A percentile compares a stretch with the other conserved stretches of the same genome.
Evolutionary conservation across 1,284 basidiomycete genomes (phyloP).

Genomic region (Naganishia cerealis): DNA sequence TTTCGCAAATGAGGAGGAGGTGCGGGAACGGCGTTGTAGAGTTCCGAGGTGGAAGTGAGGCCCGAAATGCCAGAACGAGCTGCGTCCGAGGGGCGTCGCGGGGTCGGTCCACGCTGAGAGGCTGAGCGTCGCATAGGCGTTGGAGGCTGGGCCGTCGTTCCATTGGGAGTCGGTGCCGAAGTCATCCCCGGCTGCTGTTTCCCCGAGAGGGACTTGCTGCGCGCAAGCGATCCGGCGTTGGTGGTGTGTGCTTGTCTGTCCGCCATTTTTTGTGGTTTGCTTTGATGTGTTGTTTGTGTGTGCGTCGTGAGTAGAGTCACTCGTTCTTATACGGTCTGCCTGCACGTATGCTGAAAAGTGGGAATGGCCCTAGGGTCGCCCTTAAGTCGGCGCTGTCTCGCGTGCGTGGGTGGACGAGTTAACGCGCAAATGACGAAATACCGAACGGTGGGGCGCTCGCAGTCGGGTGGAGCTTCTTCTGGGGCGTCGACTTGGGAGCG

Average conservation of each 20-base stretch:
- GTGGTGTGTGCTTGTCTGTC: slow-evolving; percentile 19
- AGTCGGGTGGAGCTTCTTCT: too few relatives aligned
- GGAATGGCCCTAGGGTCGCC: not conserved
- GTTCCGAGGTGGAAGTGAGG: slow-evolving; percentile 6
- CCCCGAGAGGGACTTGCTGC: slow-evolving; percentile 13
- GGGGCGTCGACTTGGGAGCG: too few relatives aligned
- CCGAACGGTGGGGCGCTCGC: not conserved
- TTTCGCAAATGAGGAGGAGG: slow-evolving; percentile 15
- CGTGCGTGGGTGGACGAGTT: not conserved
- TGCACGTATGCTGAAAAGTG: not conserved
- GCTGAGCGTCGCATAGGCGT: slow-evolving; percentile 6
- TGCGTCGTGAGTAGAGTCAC: too few relatives aligned
- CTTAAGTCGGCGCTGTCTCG: not conserved
- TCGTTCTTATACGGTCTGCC: too few relatives aligned
- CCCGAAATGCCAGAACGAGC: not conserved
- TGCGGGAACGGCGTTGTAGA: slow-evolving; percentile 17
- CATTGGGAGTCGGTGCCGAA: not conserved
- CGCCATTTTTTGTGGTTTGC: not conserved
- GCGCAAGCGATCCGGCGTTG: slow-evolving; percentile 10
- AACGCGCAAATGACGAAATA: not conserved
- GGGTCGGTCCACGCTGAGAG: slow-evolving; percentile 6
- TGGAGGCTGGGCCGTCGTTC: not conserved
- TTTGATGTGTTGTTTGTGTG: not conserved
- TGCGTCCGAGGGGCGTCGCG: slow-evolving; percentile 8
- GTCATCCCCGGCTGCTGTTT: slow-evolving; percentile 5